Evolutionary conservation across 805 yeast genomes (phyloP), one percentile per base, ranked within the genome.

Genomic region (Lipomyces kockii): DNA sequence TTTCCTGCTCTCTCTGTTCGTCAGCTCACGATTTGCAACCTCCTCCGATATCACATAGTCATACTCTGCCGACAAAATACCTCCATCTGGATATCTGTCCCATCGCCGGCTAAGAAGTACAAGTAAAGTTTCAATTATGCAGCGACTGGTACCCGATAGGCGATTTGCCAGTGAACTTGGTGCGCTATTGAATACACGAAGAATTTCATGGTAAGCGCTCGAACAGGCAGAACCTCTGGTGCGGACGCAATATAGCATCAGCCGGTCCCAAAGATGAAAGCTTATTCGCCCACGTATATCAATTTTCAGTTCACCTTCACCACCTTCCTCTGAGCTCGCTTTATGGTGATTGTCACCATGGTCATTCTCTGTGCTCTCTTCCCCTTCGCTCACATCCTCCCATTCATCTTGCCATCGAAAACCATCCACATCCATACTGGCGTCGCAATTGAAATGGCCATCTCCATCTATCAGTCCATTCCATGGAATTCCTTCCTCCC

Each of bases 61-160:
- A 37, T 65, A 61, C 32, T 65, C 68, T 8, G 39, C 35, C n/a
- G 68, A 61, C 9, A 52, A 25, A 5, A 63, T 22, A 14, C 60
- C 64, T 0, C 66, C 66, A 39, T 67, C 71, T 14, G 43, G 35
- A 34, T 67, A 62, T n/a, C 55, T 49, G 35, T 27, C 61, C 58
- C 56, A 39, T 20, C 65, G 58, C 35, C 63, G 61, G 29, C 56
- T 55, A 14, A 62, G 59, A 20, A 66, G 37, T 8, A 35, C 27
- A 17, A 9, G 32, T n/a, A 62, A 12, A 9, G 53, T 20, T 2
- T 58, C 49, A 9, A 55, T 27, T 25, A 61, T n/a, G 3, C 9
- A 4, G 17, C 52, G 62, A 9, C 14, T 17, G 32, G 49, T 53
- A 3, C 22, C 43, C 17, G 62, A 60, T 7, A 55, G 14, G 22